phyloP scores from a whole-genome alignment of 2,329 filamentous ascomycete species.

The Chaetomiaceae sp. region DNA sequence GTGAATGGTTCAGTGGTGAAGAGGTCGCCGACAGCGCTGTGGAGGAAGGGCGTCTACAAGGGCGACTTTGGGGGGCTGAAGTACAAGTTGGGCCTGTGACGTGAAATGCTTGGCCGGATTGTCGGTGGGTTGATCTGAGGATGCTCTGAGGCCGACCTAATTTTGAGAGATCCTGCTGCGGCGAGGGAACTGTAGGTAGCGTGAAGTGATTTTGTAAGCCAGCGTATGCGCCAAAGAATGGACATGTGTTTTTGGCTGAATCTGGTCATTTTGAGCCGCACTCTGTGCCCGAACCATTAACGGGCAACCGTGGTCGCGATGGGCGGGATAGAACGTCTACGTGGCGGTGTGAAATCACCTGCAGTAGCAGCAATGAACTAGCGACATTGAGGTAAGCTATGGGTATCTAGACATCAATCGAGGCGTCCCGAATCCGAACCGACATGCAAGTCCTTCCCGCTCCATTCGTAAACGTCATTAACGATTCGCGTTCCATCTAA shows the following conservation, averaged over 20 bases:
- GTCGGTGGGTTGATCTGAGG: too few relatives aligned
- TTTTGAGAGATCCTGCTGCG: too few relatives aligned
- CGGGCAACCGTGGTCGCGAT: too few relatives aligned
- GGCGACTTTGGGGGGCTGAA: conserved; percentile 1
- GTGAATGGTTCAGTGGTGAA: conserved; percentile 12
- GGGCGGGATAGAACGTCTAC: too few relatives aligned
- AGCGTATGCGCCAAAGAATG: too few relatives aligned
- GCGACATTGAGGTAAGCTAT: neutral
- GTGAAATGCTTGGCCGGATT: neutral
- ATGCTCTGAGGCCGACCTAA: too few relatives aligned
- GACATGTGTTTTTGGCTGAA: too few relatives aligned
- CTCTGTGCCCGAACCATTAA: too few relatives aligned
- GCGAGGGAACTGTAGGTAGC: too few relatives aligned
- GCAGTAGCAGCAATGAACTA: neutral
- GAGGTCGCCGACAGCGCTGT: neutral
- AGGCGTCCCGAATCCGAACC: neutral
- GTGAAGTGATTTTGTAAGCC: too few relatives aligned
- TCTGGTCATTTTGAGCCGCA: too few relatives aligned
- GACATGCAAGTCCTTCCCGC: neutral
- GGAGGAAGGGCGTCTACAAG: conserved; percentile 2
- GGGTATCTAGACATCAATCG: conserved; percentile 3
- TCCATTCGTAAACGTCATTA: neutral
- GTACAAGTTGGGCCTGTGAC: neutral
- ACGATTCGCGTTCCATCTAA: neutral
- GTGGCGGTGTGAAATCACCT: too few relatives aligned